Conservation (phyloP, 2,329 filamentous ascomycete species). For the Didymellaceae sp. region DNA sequence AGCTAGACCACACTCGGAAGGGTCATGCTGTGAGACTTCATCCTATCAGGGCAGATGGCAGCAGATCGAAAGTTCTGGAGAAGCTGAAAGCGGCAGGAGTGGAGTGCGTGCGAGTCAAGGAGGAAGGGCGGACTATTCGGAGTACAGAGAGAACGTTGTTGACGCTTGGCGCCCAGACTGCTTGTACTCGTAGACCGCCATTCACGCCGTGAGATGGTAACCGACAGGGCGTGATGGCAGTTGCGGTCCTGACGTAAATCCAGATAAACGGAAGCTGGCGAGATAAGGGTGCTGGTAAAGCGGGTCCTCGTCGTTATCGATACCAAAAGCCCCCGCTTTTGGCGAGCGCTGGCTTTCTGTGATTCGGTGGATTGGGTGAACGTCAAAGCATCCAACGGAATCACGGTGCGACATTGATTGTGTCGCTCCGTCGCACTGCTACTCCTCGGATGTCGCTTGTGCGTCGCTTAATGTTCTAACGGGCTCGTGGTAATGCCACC, state of each 20-base stretch:
- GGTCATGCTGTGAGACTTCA: slow-evolving; percentile 3
- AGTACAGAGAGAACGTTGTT: slow-evolving; percentile 15
- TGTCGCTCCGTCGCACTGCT: not conserved
- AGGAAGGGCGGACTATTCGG: not conserved
- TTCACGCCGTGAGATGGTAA: slow-evolving; percentile 17
- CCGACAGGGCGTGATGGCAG: slow-evolving; percentile 9
- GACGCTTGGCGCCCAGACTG: slow-evolving; percentile 33
- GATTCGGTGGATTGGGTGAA: not conserved
- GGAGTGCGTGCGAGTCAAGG: slow-evolving; percentile 13
- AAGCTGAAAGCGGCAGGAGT: slow-evolving; percentile 16
- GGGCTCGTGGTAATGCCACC: not conserved
- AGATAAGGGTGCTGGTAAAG: slow-evolving; percentile 9
- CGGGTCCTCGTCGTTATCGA: slow-evolving; percentile 10
- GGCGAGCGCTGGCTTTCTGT: not conserved
- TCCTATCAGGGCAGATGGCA: slow-evolving; percentile 20
- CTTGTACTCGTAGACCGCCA: slow-evolving; percentile 15
- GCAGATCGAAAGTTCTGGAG: slow-evolving; percentile 4
- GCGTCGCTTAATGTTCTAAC: slow-evolving; percentile 6
- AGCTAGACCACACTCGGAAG: slow-evolving; percentile 7
- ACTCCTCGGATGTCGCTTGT: not conserved
- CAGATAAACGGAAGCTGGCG: slow-evolving; percentile 20
- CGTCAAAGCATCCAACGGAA: not conserved
- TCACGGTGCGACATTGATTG: not conserved
- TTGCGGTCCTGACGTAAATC: slow-evolving; percentile 27
- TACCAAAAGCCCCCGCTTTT: slow-evolving; percentile 3